phyloP scores from a whole-genome alignment of 2,329 filamentous ascomycete species.

The Herpotrichia juniperi region DNA sequence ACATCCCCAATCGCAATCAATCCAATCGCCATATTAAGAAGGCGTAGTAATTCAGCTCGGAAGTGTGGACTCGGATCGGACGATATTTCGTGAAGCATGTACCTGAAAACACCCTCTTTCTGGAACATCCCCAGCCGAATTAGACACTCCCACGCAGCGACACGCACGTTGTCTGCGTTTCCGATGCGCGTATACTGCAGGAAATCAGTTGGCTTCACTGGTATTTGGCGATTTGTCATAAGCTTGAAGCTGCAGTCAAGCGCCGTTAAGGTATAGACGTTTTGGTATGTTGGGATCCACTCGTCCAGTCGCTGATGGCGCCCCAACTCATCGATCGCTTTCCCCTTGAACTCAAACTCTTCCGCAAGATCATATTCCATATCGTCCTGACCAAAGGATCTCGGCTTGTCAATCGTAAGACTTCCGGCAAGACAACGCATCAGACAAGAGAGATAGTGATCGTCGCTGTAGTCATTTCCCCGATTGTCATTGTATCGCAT shows the following conservation, averaged over 20 bases:
- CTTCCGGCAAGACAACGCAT: conserved; percentile 68
- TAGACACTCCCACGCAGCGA: conserved; percentile 65
- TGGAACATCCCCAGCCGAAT: conserved; percentile 61
- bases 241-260: conserved; percentile 64
- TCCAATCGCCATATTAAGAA: conserved; percentile 63
- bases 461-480: conserved; percentile 86
- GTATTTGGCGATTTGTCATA: conserved; percentile 59
- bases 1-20: conserved; percentile 64
- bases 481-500: conserved; percentile 94
- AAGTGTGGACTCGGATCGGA: conserved; percentile 65
- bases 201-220: conserved; percentile 62
- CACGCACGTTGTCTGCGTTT: conserved; percentile 65
- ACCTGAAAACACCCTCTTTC: conserved; percentile 58
- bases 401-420: conserved; percentile 43
- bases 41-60: conserved; percentile 57
- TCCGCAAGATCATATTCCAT: conserved; percentile 55
- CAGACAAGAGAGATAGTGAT: conserved; percentile 83
- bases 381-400: conserved; percentile 22
- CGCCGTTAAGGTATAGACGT: conserved; percentile 66
- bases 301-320: conserved; percentile 69
- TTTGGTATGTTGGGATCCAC: conserved; percentile 70
- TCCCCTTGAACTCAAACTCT: conserved; percentile 60
- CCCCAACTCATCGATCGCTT: conserved; percentile 66
- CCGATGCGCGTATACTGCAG: conserved; percentile 65
- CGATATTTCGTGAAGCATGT: conserved; percentile 62